A percentile compares a stretch with the other conserved stretches of the same genome.
phyloP scores from a whole-genome alignment of 371 early-diverging fungal species.

The Haplosporangium sp. region DNA sequence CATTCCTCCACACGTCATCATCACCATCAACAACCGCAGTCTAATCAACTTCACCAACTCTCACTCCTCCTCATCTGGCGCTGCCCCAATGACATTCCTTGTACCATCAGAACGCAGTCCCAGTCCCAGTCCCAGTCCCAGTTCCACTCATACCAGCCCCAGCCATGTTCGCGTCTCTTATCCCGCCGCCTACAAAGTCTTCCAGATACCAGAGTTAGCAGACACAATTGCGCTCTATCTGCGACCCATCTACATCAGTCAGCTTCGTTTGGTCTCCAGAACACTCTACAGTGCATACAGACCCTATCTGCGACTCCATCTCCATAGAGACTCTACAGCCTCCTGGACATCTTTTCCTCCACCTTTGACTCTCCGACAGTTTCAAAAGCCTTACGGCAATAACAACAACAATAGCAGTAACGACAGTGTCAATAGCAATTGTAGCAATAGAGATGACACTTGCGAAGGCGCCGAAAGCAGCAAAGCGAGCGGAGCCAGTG shows the following conservation, averaged over 20 bases:
- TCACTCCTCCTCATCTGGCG: background rate
- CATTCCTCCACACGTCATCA: background rate
- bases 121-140: background rate
- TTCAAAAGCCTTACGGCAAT: background rate
- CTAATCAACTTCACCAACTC: background rate
- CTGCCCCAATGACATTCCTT: background rate
- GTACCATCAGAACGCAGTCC: no score
- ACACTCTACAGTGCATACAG: slow-evolving; percentile 24
- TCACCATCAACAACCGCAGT: background rate
- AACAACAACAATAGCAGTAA: background rate
- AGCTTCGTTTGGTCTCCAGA: slow-evolving; percentile 35
- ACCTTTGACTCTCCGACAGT: background rate
- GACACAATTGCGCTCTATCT: slow-evolving; percentile 29
- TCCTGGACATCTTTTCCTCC: slow-evolving; percentile 41
- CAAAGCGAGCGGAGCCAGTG: no score
- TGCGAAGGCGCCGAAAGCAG: background rate
- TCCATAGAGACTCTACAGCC: slow-evolving; percentile 28
- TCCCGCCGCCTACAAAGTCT: slow-evolving; percentile 25
- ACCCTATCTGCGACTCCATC: slow-evolving; percentile 38
- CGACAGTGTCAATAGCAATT: background rate
- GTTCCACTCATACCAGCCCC: background rate
- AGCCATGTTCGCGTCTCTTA: background rate
- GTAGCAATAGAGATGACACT: background rate
- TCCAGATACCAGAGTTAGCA: slow-evolving; percentile 41
- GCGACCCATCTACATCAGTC: slow-evolving; percentile 31